Conservation (phyloP, 495 filamentous ascomycete genomes). For the Clohesyomyces aquaticus region DNA sequence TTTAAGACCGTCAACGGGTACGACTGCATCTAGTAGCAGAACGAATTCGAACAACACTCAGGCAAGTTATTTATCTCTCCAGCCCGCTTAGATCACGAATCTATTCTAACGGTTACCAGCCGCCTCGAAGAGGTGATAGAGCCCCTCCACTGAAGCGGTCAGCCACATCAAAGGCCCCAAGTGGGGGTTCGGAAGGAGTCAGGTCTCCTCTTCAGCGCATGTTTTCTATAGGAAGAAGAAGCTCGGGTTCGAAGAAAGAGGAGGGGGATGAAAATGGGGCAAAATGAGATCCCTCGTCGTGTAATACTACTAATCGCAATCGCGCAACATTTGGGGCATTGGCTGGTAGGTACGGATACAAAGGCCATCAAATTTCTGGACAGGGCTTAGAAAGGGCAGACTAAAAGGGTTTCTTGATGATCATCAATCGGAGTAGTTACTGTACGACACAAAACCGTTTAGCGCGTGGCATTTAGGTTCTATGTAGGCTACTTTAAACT, state of each 20-base stretch:
- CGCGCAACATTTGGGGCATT: not conserved
- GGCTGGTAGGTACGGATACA: not conserved
- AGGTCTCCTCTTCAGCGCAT: not conserved
- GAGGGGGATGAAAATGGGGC: not conserved
- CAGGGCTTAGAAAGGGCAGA: too few relatives aligned
- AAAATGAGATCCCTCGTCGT: not conserved
- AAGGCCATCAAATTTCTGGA: too few relatives aligned
- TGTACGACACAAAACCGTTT: too few relatives aligned
- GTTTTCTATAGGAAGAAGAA: not conserved
- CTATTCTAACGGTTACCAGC: not conserved
- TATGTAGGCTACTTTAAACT: too few relatives aligned
- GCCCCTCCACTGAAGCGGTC: slow-evolving; percentile 11
- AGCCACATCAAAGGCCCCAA: slow-evolving; percentile 1
- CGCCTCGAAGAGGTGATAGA: not conserved
- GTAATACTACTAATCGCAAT: not conserved
- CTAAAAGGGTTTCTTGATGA: too few relatives aligned
- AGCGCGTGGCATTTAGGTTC: too few relatives aligned
- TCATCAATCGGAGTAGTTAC: too few relatives aligned
- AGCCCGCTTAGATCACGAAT: not conserved
- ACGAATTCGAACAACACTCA: not conserved
- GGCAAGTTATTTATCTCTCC: not conserved
- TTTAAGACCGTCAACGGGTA: not conserved
- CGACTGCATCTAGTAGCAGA: not conserved
- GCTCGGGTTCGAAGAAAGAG: not conserved
- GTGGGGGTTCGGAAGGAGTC: not conserved